Conservation (phyloP, 176 grass and related monocot species). For the Musa itinerans region DNA sequence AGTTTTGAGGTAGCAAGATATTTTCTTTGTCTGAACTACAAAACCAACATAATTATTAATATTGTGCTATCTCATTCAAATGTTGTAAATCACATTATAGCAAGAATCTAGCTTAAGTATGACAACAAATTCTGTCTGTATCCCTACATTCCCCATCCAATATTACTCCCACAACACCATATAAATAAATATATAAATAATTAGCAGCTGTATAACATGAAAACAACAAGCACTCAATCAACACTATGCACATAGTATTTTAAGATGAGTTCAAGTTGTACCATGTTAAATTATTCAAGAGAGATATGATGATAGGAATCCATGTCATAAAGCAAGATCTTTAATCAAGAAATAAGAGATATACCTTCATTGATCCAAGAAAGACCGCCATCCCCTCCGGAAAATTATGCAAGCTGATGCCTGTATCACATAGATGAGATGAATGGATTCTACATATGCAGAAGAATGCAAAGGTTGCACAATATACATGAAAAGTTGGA, state of each 20-base stretch:
- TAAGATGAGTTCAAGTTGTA: neutral
- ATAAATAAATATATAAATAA: neutral
- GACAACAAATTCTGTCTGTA: neutral
- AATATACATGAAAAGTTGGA: neutral
- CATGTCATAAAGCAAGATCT: neutral
- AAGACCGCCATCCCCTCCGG: slow-evolving; percentile 98
- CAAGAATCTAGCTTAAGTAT: neutral
- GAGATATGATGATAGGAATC: neutral
- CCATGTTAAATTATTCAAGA: neutral
- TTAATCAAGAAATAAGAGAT: neutral
- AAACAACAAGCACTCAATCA: neutral
- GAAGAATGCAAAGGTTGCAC: neutral
- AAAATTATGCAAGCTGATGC: slow-evolving; percentile 91
- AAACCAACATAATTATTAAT: neutral
- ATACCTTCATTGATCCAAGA: slow-evolving; percentile 95
- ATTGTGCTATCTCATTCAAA: neutral
- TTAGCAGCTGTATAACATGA: neutral
- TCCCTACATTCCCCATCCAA: neutral
- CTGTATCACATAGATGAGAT: slow-evolving; percentile 30
- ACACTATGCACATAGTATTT: neutral
- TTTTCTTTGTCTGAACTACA: neutral
- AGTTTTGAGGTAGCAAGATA: neutral
- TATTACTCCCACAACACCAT: neutral
- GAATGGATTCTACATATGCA: neutral
- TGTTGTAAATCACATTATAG: neutral